A percentile compares a stretch with the other conserved stretches of the same genome.
These are phyloP conservation scores for Cladophialophora immunda DNA, from an alignment of 2,329 filamentous ascomycete genomes.

Conservation along the genomic window DNA sequence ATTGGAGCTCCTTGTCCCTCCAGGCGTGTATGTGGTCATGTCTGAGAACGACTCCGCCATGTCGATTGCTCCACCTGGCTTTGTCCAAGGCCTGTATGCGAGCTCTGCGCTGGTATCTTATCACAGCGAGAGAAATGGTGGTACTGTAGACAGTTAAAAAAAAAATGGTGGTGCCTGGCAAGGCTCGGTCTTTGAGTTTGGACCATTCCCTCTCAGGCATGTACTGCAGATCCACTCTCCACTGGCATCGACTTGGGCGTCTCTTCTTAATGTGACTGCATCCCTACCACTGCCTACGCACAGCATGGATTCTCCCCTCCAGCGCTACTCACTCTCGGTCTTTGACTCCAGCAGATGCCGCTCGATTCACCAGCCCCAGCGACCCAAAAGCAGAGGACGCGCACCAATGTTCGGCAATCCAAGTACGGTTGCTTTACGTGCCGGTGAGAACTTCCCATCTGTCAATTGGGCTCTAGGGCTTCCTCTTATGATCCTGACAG, in stretches of 20 bases:
- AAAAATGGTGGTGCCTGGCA: not conserved
- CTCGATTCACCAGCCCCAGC: not conserved
- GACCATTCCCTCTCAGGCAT: not conserved
- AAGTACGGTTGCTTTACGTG: constrained; percentile 29
- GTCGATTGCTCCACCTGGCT: not conserved
- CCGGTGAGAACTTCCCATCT: constrained; percentile 4
- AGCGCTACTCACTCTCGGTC: constrained; percentile 4
- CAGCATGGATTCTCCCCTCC: not conserved
- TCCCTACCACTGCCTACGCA: not conserved
- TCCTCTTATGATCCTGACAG: not conserved
- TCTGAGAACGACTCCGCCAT: not conserved
- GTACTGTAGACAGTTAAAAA: too few species aligned
- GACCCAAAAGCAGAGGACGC: constrained; percentile 11
- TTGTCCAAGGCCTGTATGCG: not conserved
- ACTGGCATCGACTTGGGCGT: not conserved
- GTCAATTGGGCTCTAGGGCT: not conserved
- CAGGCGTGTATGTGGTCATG: not conserved
- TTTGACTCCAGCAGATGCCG: constrained; percentile 5
- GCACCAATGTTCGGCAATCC: constrained; percentile 21
- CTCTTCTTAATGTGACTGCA: not conserved
- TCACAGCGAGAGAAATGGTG: not conserved
- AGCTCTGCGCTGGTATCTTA: not conserved
- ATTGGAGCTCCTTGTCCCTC: not conserved
- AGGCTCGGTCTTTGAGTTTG: constrained; percentile 18
- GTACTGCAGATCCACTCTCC: not conserved